Evolutionary conservation across 768 basidiomycete genomes (phyloP).

Genomic region (Lactarius tabidus): DNA sequence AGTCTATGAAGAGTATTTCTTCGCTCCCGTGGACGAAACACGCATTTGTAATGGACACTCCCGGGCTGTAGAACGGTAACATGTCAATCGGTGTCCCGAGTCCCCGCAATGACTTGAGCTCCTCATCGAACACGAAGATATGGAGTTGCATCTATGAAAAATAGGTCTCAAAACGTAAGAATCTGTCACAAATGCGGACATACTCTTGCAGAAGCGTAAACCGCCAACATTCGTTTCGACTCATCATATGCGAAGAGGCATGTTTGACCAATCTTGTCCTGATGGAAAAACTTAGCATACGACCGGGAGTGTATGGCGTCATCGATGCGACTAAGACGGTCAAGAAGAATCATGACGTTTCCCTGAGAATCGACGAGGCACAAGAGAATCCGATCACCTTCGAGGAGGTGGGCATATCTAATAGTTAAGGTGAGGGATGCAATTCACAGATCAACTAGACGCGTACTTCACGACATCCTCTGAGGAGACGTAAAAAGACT

Average conservation of each 20-base stretch:
- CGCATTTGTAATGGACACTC: constrained; percentile 32
- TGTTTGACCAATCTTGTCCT: constrained; percentile 44
- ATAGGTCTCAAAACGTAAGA: background rate
- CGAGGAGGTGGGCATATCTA: constrained; percentile 3
- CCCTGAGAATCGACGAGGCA: background rate
- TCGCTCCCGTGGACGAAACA: constrained; percentile 48
- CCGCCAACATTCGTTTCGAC: constrained; percentile 42
- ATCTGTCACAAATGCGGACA: background rate
- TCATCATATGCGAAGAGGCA: constrained; percentile 50
- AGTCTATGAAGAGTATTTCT: constrained; percentile 50
- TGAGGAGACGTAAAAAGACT: background rate
- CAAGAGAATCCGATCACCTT: background rate
- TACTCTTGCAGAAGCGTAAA: constrained; percentile 44
- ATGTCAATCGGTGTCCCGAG: constrained; percentile 41
- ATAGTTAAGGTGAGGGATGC: too few relatives aligned
- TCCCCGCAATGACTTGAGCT: constrained; percentile 38
- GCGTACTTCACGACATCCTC: background rate
- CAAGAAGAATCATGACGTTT: constrained; percentile 8
- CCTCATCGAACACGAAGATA: constrained; percentile 40
- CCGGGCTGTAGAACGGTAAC: constrained; percentile 38
- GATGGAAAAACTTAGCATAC: constrained; percentile 31
- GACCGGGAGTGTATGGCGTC: background rate
- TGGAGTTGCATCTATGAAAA: constrained; percentile 24
- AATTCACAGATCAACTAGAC: background rate
- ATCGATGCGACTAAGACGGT: background rate